phyloP scores from a whole-genome alignment of 495 filamentous ascomycete genomes.

The Jackrogersella multiformis region DNA sequence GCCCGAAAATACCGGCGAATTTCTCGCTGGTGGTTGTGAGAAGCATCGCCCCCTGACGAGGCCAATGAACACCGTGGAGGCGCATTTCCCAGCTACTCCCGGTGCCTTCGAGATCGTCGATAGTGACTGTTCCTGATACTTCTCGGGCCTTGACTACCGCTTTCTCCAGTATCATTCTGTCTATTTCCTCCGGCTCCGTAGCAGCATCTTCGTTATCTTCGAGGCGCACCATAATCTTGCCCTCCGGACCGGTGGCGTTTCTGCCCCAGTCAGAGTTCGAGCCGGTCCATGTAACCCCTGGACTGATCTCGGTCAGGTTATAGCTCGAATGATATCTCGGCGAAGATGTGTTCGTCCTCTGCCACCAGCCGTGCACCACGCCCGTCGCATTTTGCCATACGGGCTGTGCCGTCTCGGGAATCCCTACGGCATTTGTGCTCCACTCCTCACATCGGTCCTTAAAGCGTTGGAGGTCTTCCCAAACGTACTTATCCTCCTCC shows the following conservation, averaged over 20 bases:
- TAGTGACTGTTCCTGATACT: slow-evolving; percentile 69
- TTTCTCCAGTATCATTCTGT: slow-evolving; percentile 36
- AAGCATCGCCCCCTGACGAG: slow-evolving; percentile 75
- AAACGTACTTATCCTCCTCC: slow-evolving; percentile 76
- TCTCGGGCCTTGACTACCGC: slow-evolving; percentile 59
- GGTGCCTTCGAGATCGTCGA: slow-evolving; percentile 73
- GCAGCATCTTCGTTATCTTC: slow-evolving; percentile 56
- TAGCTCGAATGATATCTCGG: slow-evolving; percentile 50
- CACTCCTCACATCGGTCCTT: slow-evolving; percentile 54
- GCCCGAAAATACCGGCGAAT: slow-evolving; percentile 84
- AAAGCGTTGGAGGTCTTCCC: slow-evolving; percentile 68
- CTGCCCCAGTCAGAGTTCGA: slow-evolving; percentile 64
- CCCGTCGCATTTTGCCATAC: slow-evolving; percentile 87
- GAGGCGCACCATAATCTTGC: slow-evolving; percentile 61
- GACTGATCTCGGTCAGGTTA: slow-evolving; percentile 59
- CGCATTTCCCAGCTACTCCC: slow-evolving; percentile 78
- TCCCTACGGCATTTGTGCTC: slow-evolving; percentile 53
- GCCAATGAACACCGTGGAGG: slow-evolving; percentile 85
- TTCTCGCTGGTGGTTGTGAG: slow-evolving; percentile 91
- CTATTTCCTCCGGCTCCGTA: slow-evolving; percentile 40
- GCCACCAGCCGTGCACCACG: slow-evolving; percentile 78
- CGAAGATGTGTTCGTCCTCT: slow-evolving; percentile 60
- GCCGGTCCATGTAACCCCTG: slow-evolving; percentile 52
- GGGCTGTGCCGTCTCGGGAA: slow-evolving; percentile 51
- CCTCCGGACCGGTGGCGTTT: slow-evolving; percentile 72